Conservation (phyloP, 2,329 filamentous ascomycete species). For the Alternaria atra region DNA sequence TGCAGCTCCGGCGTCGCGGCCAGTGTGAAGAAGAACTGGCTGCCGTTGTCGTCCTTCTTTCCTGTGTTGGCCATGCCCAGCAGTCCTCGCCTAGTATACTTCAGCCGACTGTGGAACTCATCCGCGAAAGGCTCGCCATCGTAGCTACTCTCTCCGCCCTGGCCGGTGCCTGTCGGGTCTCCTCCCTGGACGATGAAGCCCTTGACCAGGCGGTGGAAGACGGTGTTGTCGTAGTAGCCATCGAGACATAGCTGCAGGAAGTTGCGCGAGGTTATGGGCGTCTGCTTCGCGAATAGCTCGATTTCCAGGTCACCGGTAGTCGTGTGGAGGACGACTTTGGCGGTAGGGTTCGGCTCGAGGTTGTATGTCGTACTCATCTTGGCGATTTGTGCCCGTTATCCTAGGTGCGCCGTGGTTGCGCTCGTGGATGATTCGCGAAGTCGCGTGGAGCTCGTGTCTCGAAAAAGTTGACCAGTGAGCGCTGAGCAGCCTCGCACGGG, state of each 20-base stretch:
- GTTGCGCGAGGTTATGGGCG: slow-evolving; percentile 89
- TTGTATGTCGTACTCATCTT: slow-evolving; percentile 90
- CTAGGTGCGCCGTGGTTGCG: not conserved
- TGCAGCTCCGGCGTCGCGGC: slow-evolving; percentile 83
- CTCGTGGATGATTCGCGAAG: slow-evolving; percentile 4
- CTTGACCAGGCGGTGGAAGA: slow-evolving; percentile 92
- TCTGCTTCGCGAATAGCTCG: slow-evolving; percentile 94
- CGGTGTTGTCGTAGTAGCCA: slow-evolving; percentile 91
- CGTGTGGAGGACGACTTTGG: slow-evolving; percentile 89
- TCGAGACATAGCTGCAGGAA: slow-evolving; percentile 95
- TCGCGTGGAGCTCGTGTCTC: slow-evolving; percentile 9
- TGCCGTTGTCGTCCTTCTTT: slow-evolving; percentile 80
- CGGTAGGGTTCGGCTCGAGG: slow-evolving; percentile 92
- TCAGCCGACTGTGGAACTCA: slow-evolving; percentile 90
- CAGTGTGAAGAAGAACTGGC: slow-evolving; percentile 96
- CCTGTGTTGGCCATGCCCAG: slow-evolving; percentile 97
- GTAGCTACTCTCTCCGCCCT: slow-evolving; percentile 92
- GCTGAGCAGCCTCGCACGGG: slow-evolving; percentile 14
- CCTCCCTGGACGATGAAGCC: slow-evolving; percentile 95
- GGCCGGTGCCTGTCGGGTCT: slow-evolving; percentile 90
- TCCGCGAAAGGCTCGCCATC: slow-evolving; percentile 83
- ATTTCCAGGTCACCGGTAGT: slow-evolving; percentile 88
- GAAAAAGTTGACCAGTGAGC: slow-evolving; percentile 16
- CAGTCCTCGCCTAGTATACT: slow-evolving; percentile 89
- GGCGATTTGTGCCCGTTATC: slow-evolving; percentile 2